Conservation (phyloP, 345 rosid genomes). For the Turritis glabra region DNA sequence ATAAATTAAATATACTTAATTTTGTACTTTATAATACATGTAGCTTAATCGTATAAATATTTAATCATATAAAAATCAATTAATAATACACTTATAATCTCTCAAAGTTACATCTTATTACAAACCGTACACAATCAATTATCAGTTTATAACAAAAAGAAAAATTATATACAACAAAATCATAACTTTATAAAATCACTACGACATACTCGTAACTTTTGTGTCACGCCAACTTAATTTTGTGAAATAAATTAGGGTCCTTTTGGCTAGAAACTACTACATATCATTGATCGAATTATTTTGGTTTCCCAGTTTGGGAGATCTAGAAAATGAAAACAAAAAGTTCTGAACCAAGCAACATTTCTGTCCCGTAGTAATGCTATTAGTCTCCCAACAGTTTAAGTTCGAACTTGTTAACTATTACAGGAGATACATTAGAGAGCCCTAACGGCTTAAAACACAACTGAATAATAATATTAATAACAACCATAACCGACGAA, state of each 20-base stretch:
- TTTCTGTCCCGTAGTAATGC: neutral
- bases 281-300: no score
- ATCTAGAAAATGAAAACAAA: neutral
- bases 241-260: neutral
- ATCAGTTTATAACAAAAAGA: no score
- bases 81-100: no score
- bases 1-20: no score
- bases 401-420: conserved; percentile 5
- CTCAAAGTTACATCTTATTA: no score
- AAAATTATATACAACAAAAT: no score
- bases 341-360: conserved; percentile 1
- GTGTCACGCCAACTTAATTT: neutral
- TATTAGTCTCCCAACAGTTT: neutral
- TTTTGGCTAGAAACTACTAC: neutral
- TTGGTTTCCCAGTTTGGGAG: neutral
- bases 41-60: no score
- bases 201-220: neutral
- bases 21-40: no score
- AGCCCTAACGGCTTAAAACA: conserved; percentile 11
- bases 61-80: no score
- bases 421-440: conserved; percentile 3
- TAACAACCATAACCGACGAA: conserved; percentile 9
- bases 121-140: no score
- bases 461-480: neutral
- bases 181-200: no score